Evolutionary conservation across 108 stramenopile species (phyloP).

Genomic region (Skeletonema marinoi): DNA sequence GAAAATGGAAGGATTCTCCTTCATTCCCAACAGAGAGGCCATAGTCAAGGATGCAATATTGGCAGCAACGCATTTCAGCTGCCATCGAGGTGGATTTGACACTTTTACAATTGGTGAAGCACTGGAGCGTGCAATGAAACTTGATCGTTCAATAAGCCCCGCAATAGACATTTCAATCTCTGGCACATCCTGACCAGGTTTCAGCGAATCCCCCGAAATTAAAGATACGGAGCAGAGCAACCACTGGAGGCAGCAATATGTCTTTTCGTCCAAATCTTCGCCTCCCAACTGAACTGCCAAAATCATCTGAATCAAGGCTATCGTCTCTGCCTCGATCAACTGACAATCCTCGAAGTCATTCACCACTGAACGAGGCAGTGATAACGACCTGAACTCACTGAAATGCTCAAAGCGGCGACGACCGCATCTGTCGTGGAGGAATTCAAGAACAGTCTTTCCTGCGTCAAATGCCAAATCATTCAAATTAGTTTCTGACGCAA

Average conservation of each 20-base stretch:
- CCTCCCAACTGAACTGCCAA: slow-evolving; percentile 21
- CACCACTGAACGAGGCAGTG: slow-evolving; percentile 29
- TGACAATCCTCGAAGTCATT: slow-evolving; percentile 38
- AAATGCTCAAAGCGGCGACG: slow-evolving; percentile 34
- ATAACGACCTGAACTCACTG: slow-evolving; percentile 38
- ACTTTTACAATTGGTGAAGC: slow-evolving; percentile 37
- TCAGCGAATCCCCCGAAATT: slow-evolving; percentile 33
- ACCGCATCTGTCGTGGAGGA: slow-evolving; percentile 38
- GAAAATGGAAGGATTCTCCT: slow-evolving; percentile 44
- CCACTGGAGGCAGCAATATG: slow-evolving; percentile 48
- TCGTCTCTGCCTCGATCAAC: slow-evolving; percentile 24
- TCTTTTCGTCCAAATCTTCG: slow-evolving; percentile 40
- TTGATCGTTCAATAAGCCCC: slow-evolving; percentile 35
- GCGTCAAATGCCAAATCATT: slow-evolving; percentile 28
- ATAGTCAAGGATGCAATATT: slow-evolving; percentile 49
- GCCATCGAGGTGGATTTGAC: slow-evolving; percentile 64
- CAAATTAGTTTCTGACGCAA: slow-evolving; percentile 1
- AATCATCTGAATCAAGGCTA: slow-evolving; percentile 20
- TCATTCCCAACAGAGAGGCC: slow-evolving; percentile 28
- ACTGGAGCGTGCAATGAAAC: slow-evolving; percentile 30
- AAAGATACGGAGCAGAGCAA: slow-evolving; percentile 61
- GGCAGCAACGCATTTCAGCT: slow-evolving; percentile 56
- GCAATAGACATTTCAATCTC: slow-evolving; percentile 32
- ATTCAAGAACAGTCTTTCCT: slow-evolving; percentile 15
- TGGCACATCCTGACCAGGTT: slow-evolving; percentile 7